These are phyloP conservation scores for Coriolopsis trogii DNA, from an alignment of 1,284 basidiomycete genomes.

Conservation along the genomic window DNA sequence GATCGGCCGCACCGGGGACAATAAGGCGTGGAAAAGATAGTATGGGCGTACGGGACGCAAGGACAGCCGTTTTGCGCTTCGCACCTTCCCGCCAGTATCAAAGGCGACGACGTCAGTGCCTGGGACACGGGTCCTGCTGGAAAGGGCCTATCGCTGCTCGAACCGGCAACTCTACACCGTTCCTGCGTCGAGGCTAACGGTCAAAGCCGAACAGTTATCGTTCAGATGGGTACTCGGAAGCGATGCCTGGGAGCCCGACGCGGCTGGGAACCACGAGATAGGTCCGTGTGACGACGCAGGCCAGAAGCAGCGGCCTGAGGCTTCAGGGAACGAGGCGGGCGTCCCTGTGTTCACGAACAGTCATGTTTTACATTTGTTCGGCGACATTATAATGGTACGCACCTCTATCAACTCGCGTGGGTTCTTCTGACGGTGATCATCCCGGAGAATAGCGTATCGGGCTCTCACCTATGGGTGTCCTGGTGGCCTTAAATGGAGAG, in stretches of 20 bases:
- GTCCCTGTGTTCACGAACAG: constrained; percentile 1
- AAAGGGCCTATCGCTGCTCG: constrained; percentile 11
- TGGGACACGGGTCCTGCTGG: constrained; percentile 6
- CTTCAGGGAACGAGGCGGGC: constrained; percentile 2
- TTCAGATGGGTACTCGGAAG: constrained; percentile 7
- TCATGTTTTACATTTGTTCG: constrained; percentile 12
- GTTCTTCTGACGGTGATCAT: constrained; percentile 23
- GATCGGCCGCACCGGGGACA: constrained; percentile 13
- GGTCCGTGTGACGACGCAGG: constrained; percentile 10
- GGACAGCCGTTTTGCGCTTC: constrained; percentile 3
- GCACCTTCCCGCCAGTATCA: not conserved
- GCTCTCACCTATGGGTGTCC: constrained; percentile 21
- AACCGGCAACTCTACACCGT: constrained; percentile 25
- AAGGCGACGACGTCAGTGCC: constrained; percentile 3
- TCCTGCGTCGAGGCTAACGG: constrained; percentile 23
- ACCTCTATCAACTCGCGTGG: constrained; percentile 8
- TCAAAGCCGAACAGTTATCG: constrained; percentile 14
- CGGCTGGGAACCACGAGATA: constrained; percentile 15
- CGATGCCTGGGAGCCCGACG: constrained; percentile 11
- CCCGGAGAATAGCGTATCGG: constrained; percentile 13
- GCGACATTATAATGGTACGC: constrained; percentile 14
- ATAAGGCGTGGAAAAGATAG: constrained; percentile 6
- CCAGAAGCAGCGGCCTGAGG: constrained; percentile 5
- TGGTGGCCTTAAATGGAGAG: not conserved
- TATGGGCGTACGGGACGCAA: constrained; percentile 11